Conservation (phyloP, 768 basidiomycete species). For the Lactifluus piperatus region DNA sequence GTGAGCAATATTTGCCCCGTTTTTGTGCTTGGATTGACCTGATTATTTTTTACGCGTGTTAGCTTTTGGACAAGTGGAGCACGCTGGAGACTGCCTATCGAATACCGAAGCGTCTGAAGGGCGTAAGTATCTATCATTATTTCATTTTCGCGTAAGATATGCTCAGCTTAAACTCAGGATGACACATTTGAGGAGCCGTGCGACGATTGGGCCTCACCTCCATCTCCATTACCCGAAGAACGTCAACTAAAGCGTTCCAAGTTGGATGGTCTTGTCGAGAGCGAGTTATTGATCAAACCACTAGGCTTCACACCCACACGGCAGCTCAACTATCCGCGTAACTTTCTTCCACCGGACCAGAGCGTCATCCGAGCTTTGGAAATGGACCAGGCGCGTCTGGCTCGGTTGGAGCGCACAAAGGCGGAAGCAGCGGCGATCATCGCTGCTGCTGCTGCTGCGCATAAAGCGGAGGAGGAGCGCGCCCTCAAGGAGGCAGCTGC, state of each 20-base stretch:
- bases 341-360: neutral
- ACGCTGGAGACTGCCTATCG: conserved; percentile 69
- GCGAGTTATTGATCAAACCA: conserved; percentile 23
- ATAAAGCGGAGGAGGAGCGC: conserved; percentile 20
- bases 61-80: conserved; percentile 80
- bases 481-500: conserved; percentile 20
- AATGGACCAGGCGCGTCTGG: conserved; percentile 6
- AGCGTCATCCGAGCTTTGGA: neutral
- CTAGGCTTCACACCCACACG: conserved; percentile 17
- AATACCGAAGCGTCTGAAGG: conserved; percentile 67
- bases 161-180: conserved; percentile 17
- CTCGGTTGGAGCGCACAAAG: conserved; percentile 17
- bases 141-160: neutral
- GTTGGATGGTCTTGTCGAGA: conserved; percentile 16
- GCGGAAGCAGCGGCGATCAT: conserved; percentile 34
- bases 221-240: conserved; percentile 11
- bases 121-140: conserved; percentile 26
- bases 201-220: neutral
- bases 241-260: conserved; percentile 22
- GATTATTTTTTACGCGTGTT: neutral
- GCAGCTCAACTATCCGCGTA: neutral
- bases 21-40: neutral
- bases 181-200: conserved; percentile 21
- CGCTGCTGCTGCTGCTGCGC: conserved; percentile 32
- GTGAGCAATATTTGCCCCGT: conserved; percentile 30